These are phyloP conservation scores for Anisodus acutangulus DNA, from an alignment of 257 asterid species.

Conservation along the genomic window DNA sequence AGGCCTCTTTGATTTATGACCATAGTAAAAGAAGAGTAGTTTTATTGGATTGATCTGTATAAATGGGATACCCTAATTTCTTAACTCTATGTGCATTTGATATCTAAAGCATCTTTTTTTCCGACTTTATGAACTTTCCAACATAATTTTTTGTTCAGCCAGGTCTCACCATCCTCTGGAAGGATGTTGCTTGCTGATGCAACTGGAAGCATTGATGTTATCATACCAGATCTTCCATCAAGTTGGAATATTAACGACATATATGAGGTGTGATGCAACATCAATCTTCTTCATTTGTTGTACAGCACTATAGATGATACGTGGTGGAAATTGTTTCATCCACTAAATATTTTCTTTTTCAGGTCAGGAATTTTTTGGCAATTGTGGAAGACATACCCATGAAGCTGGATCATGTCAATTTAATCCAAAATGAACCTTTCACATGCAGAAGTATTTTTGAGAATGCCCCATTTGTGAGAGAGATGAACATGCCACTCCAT, in stretches of 20 bases:
- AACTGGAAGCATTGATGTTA: conserved; percentile 78
- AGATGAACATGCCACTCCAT: conserved; percentile 49
- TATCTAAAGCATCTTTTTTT: not conserved
- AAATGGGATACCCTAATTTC: not conserved
- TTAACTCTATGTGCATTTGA: not conserved
- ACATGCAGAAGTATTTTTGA: conserved; percentile 68
- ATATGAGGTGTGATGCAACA: conserved; percentile 60
- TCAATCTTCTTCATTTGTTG: conserved; percentile 29
- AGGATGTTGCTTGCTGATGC: conserved; percentile 87
- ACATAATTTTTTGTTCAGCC: conserved; percentile 40
- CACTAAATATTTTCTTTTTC: conserved; percentile 31
- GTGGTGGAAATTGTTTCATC: conserved; percentile 25
- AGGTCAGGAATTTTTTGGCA: conserved; percentile 65
- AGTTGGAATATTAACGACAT: conserved; percentile 55
- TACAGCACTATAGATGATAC: conserved; percentile 13
- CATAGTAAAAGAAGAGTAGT: not conserved
- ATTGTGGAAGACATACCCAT: conserved; percentile 65
- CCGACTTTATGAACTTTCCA: not conserved
- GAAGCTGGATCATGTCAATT: conserved; percentile 45
- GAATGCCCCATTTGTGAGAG: conserved; percentile 45
- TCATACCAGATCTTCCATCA: conserved; percentile 57
- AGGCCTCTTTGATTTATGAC: conserved; percentile 21
- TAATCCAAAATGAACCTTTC: conserved; percentile 51
- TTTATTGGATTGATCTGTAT: conserved; percentile 4
- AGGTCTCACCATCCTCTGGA: conserved; percentile 83